Evolutionary conservation across 306 rosid genomes (phyloP).

Genomic region (Ceratonia siliqua): DNA sequence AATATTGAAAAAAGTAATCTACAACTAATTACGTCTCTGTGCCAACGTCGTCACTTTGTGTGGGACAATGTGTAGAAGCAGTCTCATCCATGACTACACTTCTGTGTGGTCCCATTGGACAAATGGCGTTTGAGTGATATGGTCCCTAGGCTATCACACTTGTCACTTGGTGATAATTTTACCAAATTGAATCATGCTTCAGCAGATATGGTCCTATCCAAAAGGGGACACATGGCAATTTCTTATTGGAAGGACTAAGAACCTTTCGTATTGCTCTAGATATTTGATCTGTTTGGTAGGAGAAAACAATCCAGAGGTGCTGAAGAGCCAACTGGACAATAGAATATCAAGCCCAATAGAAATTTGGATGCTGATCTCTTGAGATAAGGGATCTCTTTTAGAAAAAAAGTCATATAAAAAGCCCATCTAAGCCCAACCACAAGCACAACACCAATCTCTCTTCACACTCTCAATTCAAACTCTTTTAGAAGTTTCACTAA

Average conservation of each 20-base stretch:
- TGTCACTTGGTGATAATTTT: too few relatives aligned
- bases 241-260: background rate
- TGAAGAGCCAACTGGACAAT: background rate
- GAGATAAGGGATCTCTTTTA: too few relatives aligned
- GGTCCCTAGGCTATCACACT: background rate
- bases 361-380: background rate
- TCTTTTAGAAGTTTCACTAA: background rate
- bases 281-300: background rate
- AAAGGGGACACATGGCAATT: background rate
- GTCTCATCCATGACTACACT: too few relatives aligned
- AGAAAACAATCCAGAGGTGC: background rate
- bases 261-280: background rate
- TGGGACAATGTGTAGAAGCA: too few relatives aligned
- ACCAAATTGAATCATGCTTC: too few relatives aligned
- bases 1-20: too few relatives aligned
- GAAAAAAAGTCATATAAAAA: background rate
- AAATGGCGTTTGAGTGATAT: too few relatives aligned
- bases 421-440: background rate
- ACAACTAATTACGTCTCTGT: too few relatives aligned
- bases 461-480: background rate
- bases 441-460: background rate
- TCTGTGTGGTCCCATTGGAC: too few relatives aligned
- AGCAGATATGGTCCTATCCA: background rate
- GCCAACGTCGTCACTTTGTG: too few relatives aligned
- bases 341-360: background rate